A percentile compares a stretch with the other conserved stretches of the same genome.
phyloP scores from a whole-genome alignment of 192 early-diverging fungal species.

The Podila clonocystis region DNA sequence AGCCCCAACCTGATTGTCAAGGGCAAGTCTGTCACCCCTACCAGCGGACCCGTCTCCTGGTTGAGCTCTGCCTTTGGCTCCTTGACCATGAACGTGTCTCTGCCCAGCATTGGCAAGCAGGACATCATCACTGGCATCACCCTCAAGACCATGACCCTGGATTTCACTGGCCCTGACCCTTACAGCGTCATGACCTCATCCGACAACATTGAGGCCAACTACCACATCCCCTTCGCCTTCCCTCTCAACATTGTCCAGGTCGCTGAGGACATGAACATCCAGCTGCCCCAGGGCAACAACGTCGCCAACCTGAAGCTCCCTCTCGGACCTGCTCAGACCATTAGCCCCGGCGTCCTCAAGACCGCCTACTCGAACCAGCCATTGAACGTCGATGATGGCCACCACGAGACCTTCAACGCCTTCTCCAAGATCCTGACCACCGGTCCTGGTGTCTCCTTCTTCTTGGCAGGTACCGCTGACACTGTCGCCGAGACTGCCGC shows the following conservation, averaged over 20 bases:
- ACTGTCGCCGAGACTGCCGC: slow-evolving; percentile 63
- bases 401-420: slow-evolving; percentile 57
- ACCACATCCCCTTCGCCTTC: slow-evolving; percentile 71
- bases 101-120: slow-evolving; percentile 53
- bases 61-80: slow-evolving; percentile 57
- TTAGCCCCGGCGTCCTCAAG: slow-evolving; percentile 58
- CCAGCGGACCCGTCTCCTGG: slow-evolving; percentile 58
- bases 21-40: slow-evolving; percentile 61
- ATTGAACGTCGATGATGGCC: slow-evolving; percentile 48
- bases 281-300: slow-evolving; percentile 33
- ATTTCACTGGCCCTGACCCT: slow-evolving; percentile 53
- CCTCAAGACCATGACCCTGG: slow-evolving; percentile 63
- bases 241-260: slow-evolving; percentile 63
- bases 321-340: slow-evolving; percentile 42
- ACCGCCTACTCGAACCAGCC: slow-evolving; percentile 56
- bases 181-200: slow-evolving; percentile 60
- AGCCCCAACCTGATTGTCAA: slow-evolving; percentile 55
- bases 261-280: slow-evolving; percentile 60
- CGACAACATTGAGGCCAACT: slow-evolving; percentile 55
- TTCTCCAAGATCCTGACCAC: slow-evolving; percentile 62
- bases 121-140: slow-evolving; percentile 63
- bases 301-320: slow-evolving; percentile 48
- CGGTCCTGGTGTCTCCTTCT: slow-evolving; percentile 53
- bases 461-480: slow-evolving; percentile 59
- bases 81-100: slow-evolving; percentile 60